phyloP scores from a whole-genome alignment of 805 yeast species.

The Candida sithepensis region DNA sequence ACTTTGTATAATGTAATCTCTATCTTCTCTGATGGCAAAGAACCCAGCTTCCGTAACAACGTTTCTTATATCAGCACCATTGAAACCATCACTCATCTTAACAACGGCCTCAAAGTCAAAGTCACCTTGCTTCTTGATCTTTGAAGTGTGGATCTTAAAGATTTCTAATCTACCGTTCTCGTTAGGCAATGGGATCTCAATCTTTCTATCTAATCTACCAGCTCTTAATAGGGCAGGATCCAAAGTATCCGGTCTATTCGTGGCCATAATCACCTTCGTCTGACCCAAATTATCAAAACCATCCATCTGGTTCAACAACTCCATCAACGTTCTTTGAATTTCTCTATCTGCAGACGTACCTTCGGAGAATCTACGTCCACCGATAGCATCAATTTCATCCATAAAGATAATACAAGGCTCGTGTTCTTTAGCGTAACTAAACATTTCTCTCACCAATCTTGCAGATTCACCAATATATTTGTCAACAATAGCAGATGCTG shows the following conservation, averaged over 20 bases:
- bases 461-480: conserved; percentile 98
- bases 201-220: conserved; percentile 94
- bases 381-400: conserved; percentile 99
- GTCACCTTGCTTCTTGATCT: conserved; percentile 87
- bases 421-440: conserved; percentile 95
- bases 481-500: conserved; percentile 97
- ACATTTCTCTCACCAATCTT: conserved; percentile 94
- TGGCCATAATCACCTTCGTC: conserved; percentile 97
- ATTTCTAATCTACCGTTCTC: conserved; percentile 94
- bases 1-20: conserved; percentile 89
- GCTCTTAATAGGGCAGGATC: conserved; percentile 98
- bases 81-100: conserved; percentile 98
- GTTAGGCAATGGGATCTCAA: conserved; percentile 92
- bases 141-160: conserved; percentile 86
- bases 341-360: conserved; percentile 99
- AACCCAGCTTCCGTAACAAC: conserved; percentile 98
- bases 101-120: conserved; percentile 96
- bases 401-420: conserved; percentile 97
- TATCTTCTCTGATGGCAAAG: conserved; percentile 95
- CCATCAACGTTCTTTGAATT: conserved; percentile 97
- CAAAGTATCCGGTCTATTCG: conserved; percentile 97
- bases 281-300: conserved; percentile 96
- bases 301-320: conserved; percentile 95
- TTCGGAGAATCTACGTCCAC: conserved; percentile 95
- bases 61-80: conserved; percentile 97